These are phyloP conservation scores for Tremellales sp. DNA, from an alignment of 1,284 basidiomycete genomes.

Conservation along the genomic window DNA sequence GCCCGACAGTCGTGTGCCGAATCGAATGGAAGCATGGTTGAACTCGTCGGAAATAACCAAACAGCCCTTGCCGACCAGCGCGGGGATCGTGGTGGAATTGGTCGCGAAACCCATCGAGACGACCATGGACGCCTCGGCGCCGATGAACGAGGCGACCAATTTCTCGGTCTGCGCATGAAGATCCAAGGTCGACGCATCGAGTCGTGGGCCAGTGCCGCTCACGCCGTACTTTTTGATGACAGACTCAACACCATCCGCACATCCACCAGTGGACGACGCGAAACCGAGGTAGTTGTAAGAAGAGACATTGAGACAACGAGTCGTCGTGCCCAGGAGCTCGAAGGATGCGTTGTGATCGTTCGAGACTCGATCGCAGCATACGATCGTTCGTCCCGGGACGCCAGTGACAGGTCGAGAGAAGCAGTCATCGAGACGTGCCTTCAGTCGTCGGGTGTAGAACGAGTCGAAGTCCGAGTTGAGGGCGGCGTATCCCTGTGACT, in stretches of 20 bases:
- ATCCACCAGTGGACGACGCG: constrained; percentile 87
- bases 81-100: constrained; percentile 93
- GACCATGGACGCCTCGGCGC: constrained; percentile 82
- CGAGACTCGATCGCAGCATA: constrained; percentile 78
- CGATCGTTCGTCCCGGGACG: constrained; percentile 90
- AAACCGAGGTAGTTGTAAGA: constrained; percentile 99
- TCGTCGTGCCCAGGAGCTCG: constrained; percentile 70
- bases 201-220: constrained; percentile 68
- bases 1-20: constrained; percentile 84
- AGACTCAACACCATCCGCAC: constrained; percentile 88
- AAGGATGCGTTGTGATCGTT: constrained; percentile 79
- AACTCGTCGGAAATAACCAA: constrained; percentile 96
- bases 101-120: constrained; percentile 98
- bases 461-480: constrained; percentile 98
- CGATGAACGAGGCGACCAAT: constrained; percentile 85
- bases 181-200: constrained; percentile 80
- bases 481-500: constrained; percentile 80
- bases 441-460: constrained; percentile 95
- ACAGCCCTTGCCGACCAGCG: constrained; percentile 84
- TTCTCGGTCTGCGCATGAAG: constrained; percentile 78
- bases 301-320: constrained; percentile 90
- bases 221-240: constrained; percentile 74
- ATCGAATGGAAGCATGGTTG: constrained; percentile 94
- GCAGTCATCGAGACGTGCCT: constrained; percentile 90
- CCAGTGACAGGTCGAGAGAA: constrained; percentile 92